These are phyloP conservation scores for Penicillium freii DNA, from an alignment of 2,329 filamentous ascomycete species.

Conservation along the genomic window DNA sequence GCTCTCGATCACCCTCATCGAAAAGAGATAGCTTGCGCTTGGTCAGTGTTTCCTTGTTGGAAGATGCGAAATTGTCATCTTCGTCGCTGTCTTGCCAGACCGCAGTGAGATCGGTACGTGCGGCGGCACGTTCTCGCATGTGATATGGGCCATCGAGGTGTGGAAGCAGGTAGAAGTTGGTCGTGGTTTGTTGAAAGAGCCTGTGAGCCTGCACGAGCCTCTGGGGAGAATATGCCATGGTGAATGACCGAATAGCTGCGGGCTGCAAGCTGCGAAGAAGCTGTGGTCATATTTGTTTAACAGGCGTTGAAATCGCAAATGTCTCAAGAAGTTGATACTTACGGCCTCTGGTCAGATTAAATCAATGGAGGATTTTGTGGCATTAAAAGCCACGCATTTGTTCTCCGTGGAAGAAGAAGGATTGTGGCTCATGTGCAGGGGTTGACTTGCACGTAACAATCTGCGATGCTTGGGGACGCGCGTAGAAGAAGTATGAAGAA, in stretches of 20 bases:
- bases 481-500: neutral
- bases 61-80: conserved; percentile 36
- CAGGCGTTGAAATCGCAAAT: neutral
- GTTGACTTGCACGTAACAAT: neutral
- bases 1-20: neutral
- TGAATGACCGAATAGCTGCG: neutral
- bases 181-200: neutral
- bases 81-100: conserved; percentile 31
- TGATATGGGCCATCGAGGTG: neutral
- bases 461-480: neutral
- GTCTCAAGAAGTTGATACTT: neutral
- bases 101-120: neutral
- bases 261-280: neutral
- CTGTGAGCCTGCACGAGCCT: neutral
- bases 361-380: neutral
- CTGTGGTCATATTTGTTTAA: neutral
- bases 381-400: neutral
- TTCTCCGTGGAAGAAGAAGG: neutral
- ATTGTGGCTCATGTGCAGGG: neutral
- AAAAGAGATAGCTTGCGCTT: conserved; percentile 3
- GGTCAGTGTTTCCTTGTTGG: conserved; percentile 1
- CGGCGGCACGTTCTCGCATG: neutral
- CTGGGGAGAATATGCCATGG: neutral
- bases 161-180: neutral
- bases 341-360: neutral